A percentile compares a stretch with the other conserved stretches of the same genome.
These are phyloP conservation scores for Avicennia marina DNA, from an alignment of 257 asterid species.

Conservation along the genomic window DNA sequence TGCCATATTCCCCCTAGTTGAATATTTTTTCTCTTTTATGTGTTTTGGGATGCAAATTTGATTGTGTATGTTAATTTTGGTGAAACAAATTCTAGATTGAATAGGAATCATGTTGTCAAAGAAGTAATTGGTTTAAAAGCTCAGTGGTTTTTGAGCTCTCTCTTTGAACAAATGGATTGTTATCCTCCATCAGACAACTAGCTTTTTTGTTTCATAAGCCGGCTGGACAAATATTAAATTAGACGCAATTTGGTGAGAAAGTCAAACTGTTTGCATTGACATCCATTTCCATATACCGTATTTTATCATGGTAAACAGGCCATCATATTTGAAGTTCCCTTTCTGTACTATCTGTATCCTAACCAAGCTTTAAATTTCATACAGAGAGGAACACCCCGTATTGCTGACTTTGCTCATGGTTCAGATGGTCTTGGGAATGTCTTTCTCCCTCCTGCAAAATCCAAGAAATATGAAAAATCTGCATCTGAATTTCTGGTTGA, in stretches of 20 bases:
- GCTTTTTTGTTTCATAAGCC: neutral
- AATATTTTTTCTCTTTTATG: too few relatives aligned
- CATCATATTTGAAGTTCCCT: neutral
- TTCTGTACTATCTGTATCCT: neutral
- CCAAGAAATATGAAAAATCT: slow-evolving; percentile 59
- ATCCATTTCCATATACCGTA: too few relatives aligned
- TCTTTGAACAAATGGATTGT: neutral
- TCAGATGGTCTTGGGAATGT: slow-evolving; percentile 76
- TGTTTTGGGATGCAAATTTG: too few relatives aligned
- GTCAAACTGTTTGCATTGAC: too few relatives aligned
- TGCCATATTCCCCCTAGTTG: too few relatives aligned
- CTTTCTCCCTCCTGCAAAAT: slow-evolving; percentile 48
- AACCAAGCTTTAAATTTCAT: slow-evolving; percentile 12
- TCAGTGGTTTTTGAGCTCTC: neutral
- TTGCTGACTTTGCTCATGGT: slow-evolving; percentile 88
- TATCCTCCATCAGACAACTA: neutral
- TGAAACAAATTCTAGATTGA: neutral
- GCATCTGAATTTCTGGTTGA: slow-evolving; percentile 86
- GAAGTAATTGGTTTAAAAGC: neutral
- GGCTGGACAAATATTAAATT: too few relatives aligned
- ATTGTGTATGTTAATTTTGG: neutral
- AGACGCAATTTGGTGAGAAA: too few relatives aligned
- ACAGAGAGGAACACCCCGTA: slow-evolving; percentile 78
- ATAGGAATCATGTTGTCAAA: neutral
- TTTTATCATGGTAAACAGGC: neutral